These are phyloP conservation scores for Cylindrotheca closterium DNA, from an alignment of 108 stramenopile genomes.

Conservation along the genomic window DNA sequence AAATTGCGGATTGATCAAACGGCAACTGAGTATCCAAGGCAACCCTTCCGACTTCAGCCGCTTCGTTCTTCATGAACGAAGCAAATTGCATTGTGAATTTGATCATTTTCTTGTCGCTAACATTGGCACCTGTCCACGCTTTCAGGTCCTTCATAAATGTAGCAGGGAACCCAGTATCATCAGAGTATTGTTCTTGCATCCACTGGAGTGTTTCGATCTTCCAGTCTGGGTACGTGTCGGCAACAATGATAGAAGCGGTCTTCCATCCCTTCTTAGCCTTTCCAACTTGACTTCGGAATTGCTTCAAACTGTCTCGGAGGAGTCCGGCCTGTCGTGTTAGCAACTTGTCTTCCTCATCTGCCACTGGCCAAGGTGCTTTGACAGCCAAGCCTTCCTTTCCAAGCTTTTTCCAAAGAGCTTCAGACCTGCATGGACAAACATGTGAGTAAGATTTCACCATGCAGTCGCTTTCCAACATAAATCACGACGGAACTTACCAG, in stretches of 20 bases:
- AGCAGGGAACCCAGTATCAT: slow-evolving; percentile 33
- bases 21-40: slow-evolving; percentile 86
- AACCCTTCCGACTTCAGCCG: slow-evolving; percentile 76
- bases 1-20: slow-evolving; percentile 79
- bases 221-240: slow-evolving; percentile 86
- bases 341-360: slow-evolving; percentile 80
- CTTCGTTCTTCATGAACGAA: slow-evolving; percentile 89
- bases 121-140: slow-evolving; percentile 61
- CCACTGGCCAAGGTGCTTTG: slow-evolving; percentile 86
- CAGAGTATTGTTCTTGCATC: slow-evolving; percentile 77
- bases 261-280: slow-evolving; percentile 82
- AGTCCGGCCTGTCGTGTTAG: slow-evolving; percentile 83
- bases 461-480: no score
- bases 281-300: slow-evolving; percentile 69
- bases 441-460: slow-evolving; percentile 1
- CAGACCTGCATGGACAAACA: slow-evolving; percentile 44
- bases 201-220: slow-evolving; percentile 78
- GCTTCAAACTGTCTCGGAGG: slow-evolving; percentile 69
- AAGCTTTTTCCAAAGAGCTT: slow-evolving; percentile 73
- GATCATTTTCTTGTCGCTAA: slow-evolving; percentile 85
- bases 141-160: slow-evolving; percentile 81
- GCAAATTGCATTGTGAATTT: slow-evolving; percentile 94
- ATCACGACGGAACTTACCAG: slow-evolving; percentile 59
- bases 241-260: slow-evolving; percentile 68
- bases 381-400: slow-evolving; percentile 81